Base-by-base conservation (phyloP, 23 red algal genomes). In the Gracilariopsis chorda region DNA sequence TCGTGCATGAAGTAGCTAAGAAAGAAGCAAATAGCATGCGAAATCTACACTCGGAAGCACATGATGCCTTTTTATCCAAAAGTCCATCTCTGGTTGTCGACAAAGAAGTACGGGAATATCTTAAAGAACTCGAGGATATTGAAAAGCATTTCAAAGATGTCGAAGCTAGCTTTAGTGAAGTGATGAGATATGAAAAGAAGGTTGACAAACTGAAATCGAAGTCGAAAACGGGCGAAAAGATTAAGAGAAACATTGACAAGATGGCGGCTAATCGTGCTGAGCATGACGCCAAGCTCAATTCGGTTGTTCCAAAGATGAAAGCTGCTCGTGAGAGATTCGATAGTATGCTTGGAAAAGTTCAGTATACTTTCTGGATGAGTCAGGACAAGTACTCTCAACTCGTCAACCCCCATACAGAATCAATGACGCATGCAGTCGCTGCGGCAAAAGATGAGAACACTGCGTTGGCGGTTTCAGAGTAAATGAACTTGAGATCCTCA, bases 301-400 rank as follows among this genome's bases (percentile, higher is more conserved):
- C 62, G 2, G 46, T 59, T 42, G 34, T 70, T 0, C n/a, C 52
- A 39, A 52, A 33, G 57, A 88, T 88, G 45, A 74, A 62, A 37
- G 5, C 62, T 9, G 48, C 49, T 56, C 49, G 51, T 6, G 5
- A 69, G 10, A 88, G 51, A 42, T 64, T 75, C 83, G 67, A 60
- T 39, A 65, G 35, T 32, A 44, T 74, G 14, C 62, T 88, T 25
- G 37, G 75, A 48, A 48, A 42, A 19, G 45, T 33, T 8, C 83
- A 73, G 12, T 48, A 88, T 34, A 44, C 83, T 46, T 88, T 88
- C 57, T 88, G 83, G 83, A 27, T 88, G 17, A 65, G 33, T 20
- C 62, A 68, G 41, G 35, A 30, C 8, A 68, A 68, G 33, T 68
- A 68, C 27, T 14, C 41, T 35, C 33, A 19, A 17, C 4, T 68